These are phyloP conservation scores for Cytospora mali DNA, from an alignment of 2,329 filamentous ascomycete genomes.

Conservation along the genomic window DNA sequence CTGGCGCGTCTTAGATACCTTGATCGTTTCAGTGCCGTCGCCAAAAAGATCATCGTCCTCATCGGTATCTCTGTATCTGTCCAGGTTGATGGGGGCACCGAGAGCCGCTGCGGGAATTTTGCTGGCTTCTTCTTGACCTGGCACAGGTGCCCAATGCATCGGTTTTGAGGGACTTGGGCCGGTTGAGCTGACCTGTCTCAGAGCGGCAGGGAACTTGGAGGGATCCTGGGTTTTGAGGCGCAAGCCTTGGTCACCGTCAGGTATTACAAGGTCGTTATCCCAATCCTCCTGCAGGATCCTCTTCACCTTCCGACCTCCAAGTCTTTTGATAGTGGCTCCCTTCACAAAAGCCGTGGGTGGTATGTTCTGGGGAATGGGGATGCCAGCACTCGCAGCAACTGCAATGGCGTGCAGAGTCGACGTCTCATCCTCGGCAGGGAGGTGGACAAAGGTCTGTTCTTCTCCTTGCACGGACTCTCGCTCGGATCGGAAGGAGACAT, in stretches of 20 bases:
- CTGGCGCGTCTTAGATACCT: constrained; percentile 62
- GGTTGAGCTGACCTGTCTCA: constrained; percentile 65
- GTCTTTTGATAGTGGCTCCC: constrained; percentile 88
- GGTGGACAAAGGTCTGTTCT: constrained; percentile 84
- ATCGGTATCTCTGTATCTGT: constrained; percentile 64
- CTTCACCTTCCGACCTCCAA: constrained; percentile 74
- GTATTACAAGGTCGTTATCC: constrained; percentile 76
- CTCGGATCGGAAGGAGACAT: constrained; percentile 80
- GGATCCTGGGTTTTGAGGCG: constrained; percentile 67
- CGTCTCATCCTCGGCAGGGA: constrained; percentile 82
- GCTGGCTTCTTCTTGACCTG: constrained; percentile 26
- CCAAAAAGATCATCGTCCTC: constrained; percentile 67
- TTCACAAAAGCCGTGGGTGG: constrained; percentile 80
- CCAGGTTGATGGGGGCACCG: constrained; percentile 57
- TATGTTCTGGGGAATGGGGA: constrained; percentile 85
- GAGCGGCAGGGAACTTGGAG: constrained; percentile 65
- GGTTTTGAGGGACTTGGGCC: constrained; percentile 55
- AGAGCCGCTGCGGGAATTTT: constrained; percentile 32
- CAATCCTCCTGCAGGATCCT: constrained; percentile 79
- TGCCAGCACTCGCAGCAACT: constrained; percentile 84
- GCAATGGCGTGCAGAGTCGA: constrained; percentile 85
- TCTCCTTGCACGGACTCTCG: constrained; percentile 75
- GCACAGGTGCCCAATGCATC: constrained; percentile 34
- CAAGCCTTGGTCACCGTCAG: constrained; percentile 59
- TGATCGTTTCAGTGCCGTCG: constrained; percentile 68